Base-by-base conservation (phyloP, 2,329 filamentous ascomycete species). In the Pestalotiopsis fici region DNA sequence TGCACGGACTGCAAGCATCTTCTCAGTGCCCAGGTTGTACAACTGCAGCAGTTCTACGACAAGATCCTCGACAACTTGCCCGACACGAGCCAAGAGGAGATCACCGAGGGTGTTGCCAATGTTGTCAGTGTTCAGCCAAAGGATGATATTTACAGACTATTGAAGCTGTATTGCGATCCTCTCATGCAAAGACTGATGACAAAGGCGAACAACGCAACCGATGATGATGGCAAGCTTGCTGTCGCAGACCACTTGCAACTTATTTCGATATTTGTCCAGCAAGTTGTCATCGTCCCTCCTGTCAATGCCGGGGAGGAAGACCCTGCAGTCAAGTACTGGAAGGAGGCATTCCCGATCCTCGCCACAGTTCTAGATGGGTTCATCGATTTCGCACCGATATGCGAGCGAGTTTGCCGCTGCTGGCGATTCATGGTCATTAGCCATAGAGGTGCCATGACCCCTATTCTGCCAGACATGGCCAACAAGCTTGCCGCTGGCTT, bases 381-480 rank as follows among this genome's bases (percentile, higher is more conserved):
- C 78, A 88, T 95, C 69, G 85, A 87, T 73, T 98, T 95, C 73
- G 87, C 91, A 15, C 95, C 96, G 3, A 97, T 99, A 68, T 92
- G 97, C 71, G 96, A 99, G 83, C 88, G 95, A 55, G 89, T 99
- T 28, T 98, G 95, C 80, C 90, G 95, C 70, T 98, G 93, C 84
- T 99, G 95, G 94, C 90, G 97, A 70, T 93, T 95, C 78, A 98
- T 98, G 93, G 89, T 99, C 50, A 94, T 98, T 68, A 97, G 95
- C 0, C 98, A 98, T 80, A 90, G 96, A 71, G 96, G 92, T 2
- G 92, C 92, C 63, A 97, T 97, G 85, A 89, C 92, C 15, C 94
- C 95, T 27, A 83, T 99, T 59, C 86, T 99, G 57, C 92, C 93
- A 1, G 87, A 90, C 23, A 90, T 99, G 80, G 97, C 96, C 21